Evolutionary conservation across 108 stramenopile genomes (phyloP), one percentile per base, ranked within the genome.

Genomic region (Skeletonema menzelii): DNA sequence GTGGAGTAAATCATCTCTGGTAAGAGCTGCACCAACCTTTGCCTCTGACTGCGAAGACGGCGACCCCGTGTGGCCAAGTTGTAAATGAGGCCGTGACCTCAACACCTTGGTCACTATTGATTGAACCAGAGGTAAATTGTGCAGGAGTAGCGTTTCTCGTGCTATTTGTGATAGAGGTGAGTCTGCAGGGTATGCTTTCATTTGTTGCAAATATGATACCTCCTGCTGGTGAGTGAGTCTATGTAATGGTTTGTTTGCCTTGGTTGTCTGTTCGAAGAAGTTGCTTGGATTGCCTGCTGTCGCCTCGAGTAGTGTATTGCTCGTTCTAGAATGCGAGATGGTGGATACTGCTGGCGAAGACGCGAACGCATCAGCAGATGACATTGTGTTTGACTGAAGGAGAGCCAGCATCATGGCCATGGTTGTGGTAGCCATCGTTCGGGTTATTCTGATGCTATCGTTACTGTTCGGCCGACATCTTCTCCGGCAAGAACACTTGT

Each of bases 1-100:
- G 81, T 97, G 94, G 2, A 98, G 34, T 28, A 98, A 78, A 82
- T 98, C 97, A 46, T 91, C 90, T n/a, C 82, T 72, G 0, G 80
- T 70, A 10, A 93, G 64, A 11, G 88, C 67, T 40, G 72, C 63
- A 11, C 72, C 72, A 27, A 70, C 38, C 35, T 64, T 63, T 8
- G 42, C 42, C 30, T 70, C 63, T 5, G 59, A 44, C 10, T 27
- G 15, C 15, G 55, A 32, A 60, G 59, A 44, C 14, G n/a, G 26
- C 28, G 55, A 46, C 35, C 38, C 19, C 26, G 13, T 44, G 31
- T 72, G 30, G 44, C 19, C 26, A 13, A 59, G 14, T 37, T 27
- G 70, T 38, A 31, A 28, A 10, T 37, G 59, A 69, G 63, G 60
- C 17, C 72, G 65, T 5, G 62, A 57, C 15, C 75, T 70, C 42